These are phyloP conservation scores for Trapa incisa DNA, from an alignment of 345 rosid genomes.

Conservation along the genomic window DNA sequence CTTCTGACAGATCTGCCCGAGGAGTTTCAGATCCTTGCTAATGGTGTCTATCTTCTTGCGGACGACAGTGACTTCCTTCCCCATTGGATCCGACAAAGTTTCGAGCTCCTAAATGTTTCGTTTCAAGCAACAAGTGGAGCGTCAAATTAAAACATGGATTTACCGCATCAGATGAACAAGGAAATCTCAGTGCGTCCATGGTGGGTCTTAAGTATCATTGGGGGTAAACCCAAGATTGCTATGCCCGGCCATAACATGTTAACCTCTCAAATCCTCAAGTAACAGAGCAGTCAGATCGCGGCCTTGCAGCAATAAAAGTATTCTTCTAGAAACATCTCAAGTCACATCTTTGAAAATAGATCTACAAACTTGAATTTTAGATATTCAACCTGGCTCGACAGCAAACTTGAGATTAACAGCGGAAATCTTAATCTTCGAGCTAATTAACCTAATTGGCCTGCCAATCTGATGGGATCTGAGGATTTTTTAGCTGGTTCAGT, in stretches of 20 bases:
- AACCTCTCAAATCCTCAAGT: background rate
- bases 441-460: background rate
- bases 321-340: background rate
- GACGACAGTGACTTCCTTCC: slow-evolving; percentile 74
- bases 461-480: background rate
- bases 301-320: background rate
- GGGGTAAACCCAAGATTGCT: background rate
- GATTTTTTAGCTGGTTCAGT: background rate
- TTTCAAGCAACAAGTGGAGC: too few relatives aligned
- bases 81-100: slow-evolving; percentile 88
- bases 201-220: background rate
- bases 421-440: background rate
- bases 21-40: slow-evolving; percentile 86
- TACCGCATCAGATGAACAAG: background rate
- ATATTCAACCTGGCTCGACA: background rate
- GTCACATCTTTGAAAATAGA: too few relatives aligned
- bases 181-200: background rate
- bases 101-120: slow-evolving; percentile 61
- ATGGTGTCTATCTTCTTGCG: slow-evolving; percentile 83
- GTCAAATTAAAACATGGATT: background rate
- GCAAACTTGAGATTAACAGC: background rate
- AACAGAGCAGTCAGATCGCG: background rate
- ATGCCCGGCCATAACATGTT: background rate
- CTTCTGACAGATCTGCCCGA: slow-evolving; percentile 75
- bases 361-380: background rate